Evolutionary conservation across 2,329 filamentous ascomycete species (phyloP), one percentile per base, ranked within the genome.

Genomic region (Ramularia endophylla): DNA sequence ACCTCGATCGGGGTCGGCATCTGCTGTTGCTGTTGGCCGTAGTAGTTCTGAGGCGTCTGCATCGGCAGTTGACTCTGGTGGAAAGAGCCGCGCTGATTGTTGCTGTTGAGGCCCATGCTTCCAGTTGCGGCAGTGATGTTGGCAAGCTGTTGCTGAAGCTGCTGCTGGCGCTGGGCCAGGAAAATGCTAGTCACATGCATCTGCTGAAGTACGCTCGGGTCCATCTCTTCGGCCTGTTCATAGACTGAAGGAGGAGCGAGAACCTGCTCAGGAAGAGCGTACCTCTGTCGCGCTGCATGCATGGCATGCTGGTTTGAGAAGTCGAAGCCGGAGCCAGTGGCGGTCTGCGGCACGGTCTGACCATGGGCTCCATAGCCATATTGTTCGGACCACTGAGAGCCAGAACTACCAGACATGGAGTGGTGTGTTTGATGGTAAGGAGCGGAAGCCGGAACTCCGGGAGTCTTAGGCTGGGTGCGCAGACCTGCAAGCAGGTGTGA

Each of bases 401-500:
- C 59, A 48, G 72, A 70, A 46, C 71, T 60, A 32, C 66, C 55
- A 37, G 59, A 69, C 45, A 67, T 52, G 39, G 64, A 66, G 55
- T 72, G 68, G 56, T 71, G 70, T 45, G 60, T 69, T 62, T 81
- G 77, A 46, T 73, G 71, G 48, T 77, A 77, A 43, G 79, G 77
- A 57, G 77, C 74, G 48, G 77, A 78, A 30, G 78, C 74, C 55
- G 83, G 81, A 33, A 80, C 82, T 28, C 81, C 77, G 15, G 81
- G 78, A 36, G 85, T 89, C 74, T 95, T 95, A 27, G 92, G 92
- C 37, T 89, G 88, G 48, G 92, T 98, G 61, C 92, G 81, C 47
- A 98, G 75, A 43, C 90, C 90, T 47, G 90, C 90, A 59, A 98
- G 80, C 51, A 98, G 77, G 62, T 98, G 92, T 51, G 88, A 94